Conservation (phyloP, 2,329 filamentous ascomycete genomes). For the Fusarium albidum region DNA sequence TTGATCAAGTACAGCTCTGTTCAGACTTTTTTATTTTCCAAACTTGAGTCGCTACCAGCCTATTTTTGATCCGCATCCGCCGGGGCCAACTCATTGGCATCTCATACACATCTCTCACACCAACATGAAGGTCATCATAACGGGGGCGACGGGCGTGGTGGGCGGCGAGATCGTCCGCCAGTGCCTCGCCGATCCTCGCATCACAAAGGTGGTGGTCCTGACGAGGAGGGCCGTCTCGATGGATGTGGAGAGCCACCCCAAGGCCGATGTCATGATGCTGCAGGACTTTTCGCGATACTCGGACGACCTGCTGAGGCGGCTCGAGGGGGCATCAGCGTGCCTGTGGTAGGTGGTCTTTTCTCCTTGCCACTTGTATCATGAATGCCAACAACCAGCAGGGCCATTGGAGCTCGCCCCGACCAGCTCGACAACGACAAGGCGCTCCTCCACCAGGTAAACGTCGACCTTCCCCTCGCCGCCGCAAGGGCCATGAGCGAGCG, state of each 20-base stretch:
- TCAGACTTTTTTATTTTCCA: no score
- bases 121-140: conserved; percentile 65
- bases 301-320: conserved; percentile 43
- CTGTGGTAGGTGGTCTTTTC: conserved; percentile 62
- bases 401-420: conserved; percentile 53
- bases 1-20: no score
- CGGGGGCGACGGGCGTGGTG: conserved; percentile 66
- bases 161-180: conserved; percentile 61
- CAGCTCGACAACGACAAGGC: conserved; percentile 57
- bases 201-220: conserved; percentile 61
- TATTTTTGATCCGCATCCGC: background rate
- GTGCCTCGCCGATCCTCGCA: conserved; percentile 57
- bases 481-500: conserved; percentile 59
- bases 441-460: conserved; percentile 58
- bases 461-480: conserved; percentile 67
- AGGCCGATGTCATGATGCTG: conserved; percentile 58
- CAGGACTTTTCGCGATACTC: conserved; percentile 63
- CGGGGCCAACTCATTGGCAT: background rate
- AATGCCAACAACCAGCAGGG: conserved; percentile 41
- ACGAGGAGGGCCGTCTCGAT: conserved; percentile 56
- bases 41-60: no score
- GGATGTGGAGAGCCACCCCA: conserved; percentile 53
- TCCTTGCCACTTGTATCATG: background rate
- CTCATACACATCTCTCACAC: conserved; percentile 5
- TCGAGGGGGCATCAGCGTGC: conserved; percentile 65